Evolutionary conservation across 257 asterid genomes (phyloP).

Genomic region (Craterostigma plantagineum): DNA sequence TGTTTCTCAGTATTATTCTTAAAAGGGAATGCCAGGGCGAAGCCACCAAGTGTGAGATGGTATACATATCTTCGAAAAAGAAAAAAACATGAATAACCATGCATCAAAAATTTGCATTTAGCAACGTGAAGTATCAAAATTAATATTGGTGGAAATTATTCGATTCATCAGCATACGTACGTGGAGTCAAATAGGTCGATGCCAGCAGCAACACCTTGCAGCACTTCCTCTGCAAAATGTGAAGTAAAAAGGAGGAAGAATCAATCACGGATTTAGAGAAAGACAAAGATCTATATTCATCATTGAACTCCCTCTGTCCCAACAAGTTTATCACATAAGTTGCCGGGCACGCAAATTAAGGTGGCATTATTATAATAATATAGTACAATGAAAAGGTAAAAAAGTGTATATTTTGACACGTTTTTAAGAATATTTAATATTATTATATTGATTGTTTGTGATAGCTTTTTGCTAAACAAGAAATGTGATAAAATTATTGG

Average conservation of each 20-base stretch:
- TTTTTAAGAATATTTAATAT: too few relatives aligned
- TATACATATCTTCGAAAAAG: conserved; percentile 53
- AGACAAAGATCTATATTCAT: too few relatives aligned
- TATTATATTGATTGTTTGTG: too few relatives aligned
- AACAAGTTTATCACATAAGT: too few relatives aligned
- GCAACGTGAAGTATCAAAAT: not conserved
- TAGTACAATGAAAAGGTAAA: too few relatives aligned
- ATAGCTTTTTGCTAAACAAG: too few relatives aligned
- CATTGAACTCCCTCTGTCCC: too few relatives aligned
- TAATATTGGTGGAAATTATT: not conserved
- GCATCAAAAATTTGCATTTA: not conserved
- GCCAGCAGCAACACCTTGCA: conserved; percentile 94
- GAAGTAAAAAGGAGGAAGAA: not conserved
- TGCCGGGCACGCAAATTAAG: too few relatives aligned
- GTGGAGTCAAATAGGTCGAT: conserved; percentile 80
- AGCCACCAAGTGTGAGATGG: conserved; percentile 79
- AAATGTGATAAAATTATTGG: too few relatives aligned
- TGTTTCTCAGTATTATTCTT: conserved; percentile 15
- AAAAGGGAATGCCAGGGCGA: conserved; percentile 58
- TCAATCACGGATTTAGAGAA: not conserved
- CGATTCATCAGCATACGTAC: conserved; percentile 18
- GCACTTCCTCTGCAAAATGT: conserved; percentile 88
- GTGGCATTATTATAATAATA: too few relatives aligned
- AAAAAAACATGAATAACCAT: conserved; percentile 1
- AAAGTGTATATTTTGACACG: too few relatives aligned